These are phyloP conservation scores for Coniferiporia sulphurascens DNA, from an alignment of 1,284 basidiomycete species.

Conservation along the genomic window DNA sequence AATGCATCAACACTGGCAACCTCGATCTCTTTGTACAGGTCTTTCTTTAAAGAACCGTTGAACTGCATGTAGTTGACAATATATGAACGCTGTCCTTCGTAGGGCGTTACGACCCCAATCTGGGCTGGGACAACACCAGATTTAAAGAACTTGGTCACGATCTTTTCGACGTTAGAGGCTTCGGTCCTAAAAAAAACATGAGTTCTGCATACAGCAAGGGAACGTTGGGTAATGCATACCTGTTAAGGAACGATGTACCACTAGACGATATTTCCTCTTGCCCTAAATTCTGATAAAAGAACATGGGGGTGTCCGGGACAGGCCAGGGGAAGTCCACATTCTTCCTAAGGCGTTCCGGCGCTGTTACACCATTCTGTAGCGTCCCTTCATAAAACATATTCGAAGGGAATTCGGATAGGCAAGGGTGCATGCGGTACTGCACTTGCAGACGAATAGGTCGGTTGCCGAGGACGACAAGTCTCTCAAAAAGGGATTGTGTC, in stretches of 20 bases:
- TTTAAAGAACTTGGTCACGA: conserved; percentile 99
- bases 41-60: conserved; percentile 97
- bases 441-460: conserved; percentile 97
- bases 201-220: conserved; percentile 17
- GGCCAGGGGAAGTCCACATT: conserved; percentile 99
- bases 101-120: conserved; percentile 98
- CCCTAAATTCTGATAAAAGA: conserved; percentile 98
- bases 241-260: conserved; percentile 97
- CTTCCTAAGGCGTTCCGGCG: conserved; percentile 93
- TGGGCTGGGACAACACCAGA: conserved; percentile 93
- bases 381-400: conserved; percentile 99
- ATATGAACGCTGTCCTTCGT: conserved; percentile 98
- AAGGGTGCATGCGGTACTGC: conserved; percentile 99
- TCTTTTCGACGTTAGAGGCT: conserved; percentile 98
- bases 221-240: conserved; percentile 37
- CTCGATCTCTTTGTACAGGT: conserved; percentile 98
- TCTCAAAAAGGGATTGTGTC: conserved; percentile 96
- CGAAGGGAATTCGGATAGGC: conserved; percentile 97
- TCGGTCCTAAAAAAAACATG: conserved; percentile 67
- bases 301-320: conserved; percentile 96
- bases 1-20: conserved; percentile 99
- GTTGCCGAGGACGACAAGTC: conserved; percentile 92
- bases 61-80: conserved; percentile 99
- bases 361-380: conserved; percentile 98
- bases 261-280: conserved; percentile 99